These are phyloP conservation scores for Ogataea polymorpha DNA, from an alignment of 805 yeast genomes.

Conservation along the genomic window DNA sequence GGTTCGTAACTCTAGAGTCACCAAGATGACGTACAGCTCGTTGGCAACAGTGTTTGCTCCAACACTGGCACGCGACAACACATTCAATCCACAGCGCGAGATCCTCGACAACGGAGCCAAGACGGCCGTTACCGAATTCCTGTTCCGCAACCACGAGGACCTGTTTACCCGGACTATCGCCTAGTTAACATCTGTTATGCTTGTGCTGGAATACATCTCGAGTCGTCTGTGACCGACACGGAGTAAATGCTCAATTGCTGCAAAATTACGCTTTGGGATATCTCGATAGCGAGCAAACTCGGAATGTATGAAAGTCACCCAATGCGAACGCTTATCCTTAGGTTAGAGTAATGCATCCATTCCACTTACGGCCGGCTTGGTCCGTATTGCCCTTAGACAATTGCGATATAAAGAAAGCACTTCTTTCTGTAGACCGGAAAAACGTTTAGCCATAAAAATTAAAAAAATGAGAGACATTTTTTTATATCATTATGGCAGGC, in stretches of 20 bases:
- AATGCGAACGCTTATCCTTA: conserved; percentile 32
- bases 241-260: conserved; percentile 79
- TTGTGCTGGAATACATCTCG: conserved; percentile 70
- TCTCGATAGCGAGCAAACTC: conserved; percentile 60
- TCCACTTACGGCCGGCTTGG: conserved; percentile 45
- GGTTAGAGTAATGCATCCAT: too few species aligned
- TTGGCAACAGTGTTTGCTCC: conserved; percentile 94
- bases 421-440: conserved; percentile 51
- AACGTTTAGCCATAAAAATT: conserved; percentile 20
- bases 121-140: conserved; percentile 72
- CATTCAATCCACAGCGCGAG: conserved; percentile 70
- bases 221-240: conserved; percentile 70
- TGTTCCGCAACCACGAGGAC: conserved; percentile 47
- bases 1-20: conserved; percentile 47
- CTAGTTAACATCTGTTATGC: conserved; percentile 62
- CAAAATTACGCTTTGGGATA: conserved; percentile 74
- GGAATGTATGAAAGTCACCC: conserved; percentile 33
- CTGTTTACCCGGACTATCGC: conserved; percentile 21
- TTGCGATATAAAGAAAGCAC: conserved; percentile 47
- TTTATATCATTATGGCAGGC: too few species aligned
- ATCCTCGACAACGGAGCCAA: conserved; percentile 79
- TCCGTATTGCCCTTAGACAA: conserved; percentile 42
- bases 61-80: conserved; percentile 69
- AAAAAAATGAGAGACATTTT: too few species aligned
- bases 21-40: conserved; percentile 81